Conservation (phyloP, 768 basidiomycete species). For the Panaeolus papilionaceus region DNA sequence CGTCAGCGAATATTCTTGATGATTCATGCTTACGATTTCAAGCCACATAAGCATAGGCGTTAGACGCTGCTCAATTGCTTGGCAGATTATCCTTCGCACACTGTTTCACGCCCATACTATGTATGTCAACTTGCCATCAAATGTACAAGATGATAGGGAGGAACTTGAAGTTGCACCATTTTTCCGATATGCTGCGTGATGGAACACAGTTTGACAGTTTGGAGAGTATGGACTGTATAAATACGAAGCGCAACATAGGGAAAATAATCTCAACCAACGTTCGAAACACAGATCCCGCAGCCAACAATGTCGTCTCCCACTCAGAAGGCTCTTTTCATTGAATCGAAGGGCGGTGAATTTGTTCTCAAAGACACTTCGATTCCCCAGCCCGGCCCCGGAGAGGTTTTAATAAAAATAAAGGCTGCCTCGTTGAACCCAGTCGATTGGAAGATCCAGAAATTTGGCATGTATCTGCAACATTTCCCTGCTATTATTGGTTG, state of each 20-base stretch:
- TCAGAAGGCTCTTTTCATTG: slow-evolving; percentile 36
- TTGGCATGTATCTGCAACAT: slow-evolving; percentile 43
- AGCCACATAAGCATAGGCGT: background rate
- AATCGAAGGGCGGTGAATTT: slow-evolving; percentile 34
- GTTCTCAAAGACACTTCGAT: slow-evolving; percentile 38
- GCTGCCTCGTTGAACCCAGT: slow-evolving; percentile 58
- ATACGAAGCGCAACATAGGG: background rate
- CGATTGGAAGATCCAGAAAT: slow-evolving; percentile 56
- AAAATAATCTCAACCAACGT: background rate
- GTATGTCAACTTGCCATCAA: background rate
- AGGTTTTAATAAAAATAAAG: slow-evolving; percentile 53
- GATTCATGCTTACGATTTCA: background rate
- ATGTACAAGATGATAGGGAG: background rate
- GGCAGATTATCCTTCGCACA: background rate
- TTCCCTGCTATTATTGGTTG: slow-evolving; percentile 54
- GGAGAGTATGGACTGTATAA: background rate
- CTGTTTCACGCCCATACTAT: too few relatives aligned
- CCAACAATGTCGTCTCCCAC: background rate
- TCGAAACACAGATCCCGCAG: background rate
- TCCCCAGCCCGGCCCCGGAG: slow-evolving; percentile 50
- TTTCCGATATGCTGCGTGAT: background rate
- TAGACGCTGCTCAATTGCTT: background rate
- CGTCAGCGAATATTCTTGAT: background rate
- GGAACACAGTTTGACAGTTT: background rate
- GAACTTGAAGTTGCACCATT: background rate